These are phyloP conservation scores for Clonostachys solani DNA, from an alignment of 2,329 filamentous ascomycete species.

Conservation along the genomic window DNA sequence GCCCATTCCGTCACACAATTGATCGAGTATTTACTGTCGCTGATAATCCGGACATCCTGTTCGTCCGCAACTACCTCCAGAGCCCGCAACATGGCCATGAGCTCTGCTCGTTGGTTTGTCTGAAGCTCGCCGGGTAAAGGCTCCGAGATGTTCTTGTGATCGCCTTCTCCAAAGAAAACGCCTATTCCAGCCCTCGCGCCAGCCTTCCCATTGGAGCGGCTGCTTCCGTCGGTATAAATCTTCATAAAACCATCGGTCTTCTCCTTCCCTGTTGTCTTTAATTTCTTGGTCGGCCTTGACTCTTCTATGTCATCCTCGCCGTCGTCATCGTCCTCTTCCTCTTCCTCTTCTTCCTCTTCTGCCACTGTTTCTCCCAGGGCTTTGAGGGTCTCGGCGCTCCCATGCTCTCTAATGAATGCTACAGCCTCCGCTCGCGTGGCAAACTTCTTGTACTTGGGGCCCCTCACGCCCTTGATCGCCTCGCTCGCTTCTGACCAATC, in stretches of 20 bases:
- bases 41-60: conserved; percentile 70
- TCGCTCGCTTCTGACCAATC: conserved; percentile 66
- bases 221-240: conserved; percentile 63
- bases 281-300: background rate
- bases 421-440: conserved; percentile 68
- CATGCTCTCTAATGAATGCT: conserved; percentile 59
- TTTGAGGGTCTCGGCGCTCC: conserved; percentile 36
- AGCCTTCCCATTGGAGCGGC: conserved; percentile 49
- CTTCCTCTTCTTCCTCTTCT: conserved; percentile 4
- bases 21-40: conserved; percentile 89
- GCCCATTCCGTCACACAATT: conserved; percentile 87
- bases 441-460: conserved; percentile 68
- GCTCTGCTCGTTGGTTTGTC: conserved; percentile 95
- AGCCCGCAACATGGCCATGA: conserved; percentile 82
- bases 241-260: conserved; percentile 9
- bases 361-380: conserved; percentile 26
- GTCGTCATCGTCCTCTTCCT: background rate
- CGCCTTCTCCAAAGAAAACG: conserved; percentile 56
- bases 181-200: conserved; percentile 57
- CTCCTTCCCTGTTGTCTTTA: background rate
- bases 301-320: conserved; percentile 3
- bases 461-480: conserved; percentile 71
- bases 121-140: conserved; percentile 69
- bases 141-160: conserved; percentile 67
- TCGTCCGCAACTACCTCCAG: conserved; percentile 69